Evolutionary conservation across 2,329 filamentous ascomycete genomes (phyloP), one percentile per base, ranked within the genome.

Genomic region (Ceratocystis cubensis): DNA sequence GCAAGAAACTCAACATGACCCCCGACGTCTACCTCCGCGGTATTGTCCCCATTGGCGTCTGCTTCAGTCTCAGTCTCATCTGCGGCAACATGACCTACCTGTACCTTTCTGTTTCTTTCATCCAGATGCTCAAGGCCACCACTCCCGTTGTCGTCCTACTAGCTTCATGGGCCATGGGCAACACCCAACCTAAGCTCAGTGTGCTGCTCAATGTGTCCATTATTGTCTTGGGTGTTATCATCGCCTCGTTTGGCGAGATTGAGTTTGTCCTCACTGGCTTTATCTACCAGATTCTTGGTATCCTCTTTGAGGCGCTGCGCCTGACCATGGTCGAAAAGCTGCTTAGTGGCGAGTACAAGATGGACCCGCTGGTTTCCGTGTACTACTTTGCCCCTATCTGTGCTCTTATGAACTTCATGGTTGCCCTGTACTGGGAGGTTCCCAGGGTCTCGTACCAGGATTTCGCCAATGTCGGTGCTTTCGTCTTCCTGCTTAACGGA

Each of bases 91-190:
- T 96, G 78, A 91, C 93, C 72, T 97, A 97, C 75, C 84, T 96
- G 66, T 96, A 96, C 78, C 84, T 97, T 69, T 94, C 88, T 71
- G 93, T 97, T 68, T 89, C 93, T 69, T 97, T 97, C 77, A 97
- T 97, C 73, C 93, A 97, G 82, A 97, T 97, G 93, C 86, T 97
- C 76, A 97, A 97, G 89, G 94, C 94, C 71, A 96, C 91, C 56
- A 97, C 90, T 41, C 94, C 94, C 17, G 92, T 97, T 68, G 92
- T 91, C 65, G 92, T 97, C 64, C 85, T 99, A 48, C 78, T 97
- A 71, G 88, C 90, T 50, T 90, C 91, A 71, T 97, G 94, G 93
- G 80, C 82, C 65, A 86, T 97, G 73, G 90, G 91, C 67, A 85
- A 96, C 64, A 85, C 89, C 15, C 85, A 89, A 69, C 89, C 91